A percentile compares a stretch with the other conserved stretches of the same genome.
Conservation (phyloP, 208 protist genomes). For the Crithidia bombi region DNA sequence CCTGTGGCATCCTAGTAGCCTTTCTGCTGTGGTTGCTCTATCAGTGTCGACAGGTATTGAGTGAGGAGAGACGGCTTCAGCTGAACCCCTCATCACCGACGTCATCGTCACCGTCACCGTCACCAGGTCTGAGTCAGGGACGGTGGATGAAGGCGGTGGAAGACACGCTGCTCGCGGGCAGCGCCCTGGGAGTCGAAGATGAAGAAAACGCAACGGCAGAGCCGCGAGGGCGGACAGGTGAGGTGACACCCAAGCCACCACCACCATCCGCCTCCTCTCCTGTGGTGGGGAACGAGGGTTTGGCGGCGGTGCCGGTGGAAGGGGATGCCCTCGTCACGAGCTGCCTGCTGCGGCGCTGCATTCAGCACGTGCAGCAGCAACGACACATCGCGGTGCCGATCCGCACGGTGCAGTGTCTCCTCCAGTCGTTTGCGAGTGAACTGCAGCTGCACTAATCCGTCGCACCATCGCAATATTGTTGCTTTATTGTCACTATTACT, state of each 20-base stretch:
- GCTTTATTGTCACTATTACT: too few species aligned
- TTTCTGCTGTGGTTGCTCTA: conserved; percentile 72
- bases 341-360: conserved; percentile 31
- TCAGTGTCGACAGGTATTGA: conserved; percentile 34
- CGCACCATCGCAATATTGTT: too few species aligned
- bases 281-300: background rate
- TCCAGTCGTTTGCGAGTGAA: conserved; percentile 54
- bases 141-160: too few species aligned
- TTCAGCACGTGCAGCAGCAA: conserved; percentile 54
- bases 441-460: conserved; percentile 37
- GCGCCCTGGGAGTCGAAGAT: too few species aligned
- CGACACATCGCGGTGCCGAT: conserved; percentile 68
- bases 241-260: background rate
- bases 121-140: too few species aligned
- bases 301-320: conserved; percentile 1
- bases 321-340: conserved; percentile 13
- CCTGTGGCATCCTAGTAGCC: conserved; percentile 62
- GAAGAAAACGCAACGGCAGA: too few species aligned
- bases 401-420: conserved; percentile 47
- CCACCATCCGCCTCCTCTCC: background rate
- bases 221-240: too few species aligned
- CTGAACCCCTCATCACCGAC: too few species aligned
- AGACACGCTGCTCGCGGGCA: too few species aligned
- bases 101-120: too few species aligned
- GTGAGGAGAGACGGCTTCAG: background rate